Conservation (phyloP, 2,329 filamentous ascomycete genomes). For the Trichoderma sp. region DNA sequence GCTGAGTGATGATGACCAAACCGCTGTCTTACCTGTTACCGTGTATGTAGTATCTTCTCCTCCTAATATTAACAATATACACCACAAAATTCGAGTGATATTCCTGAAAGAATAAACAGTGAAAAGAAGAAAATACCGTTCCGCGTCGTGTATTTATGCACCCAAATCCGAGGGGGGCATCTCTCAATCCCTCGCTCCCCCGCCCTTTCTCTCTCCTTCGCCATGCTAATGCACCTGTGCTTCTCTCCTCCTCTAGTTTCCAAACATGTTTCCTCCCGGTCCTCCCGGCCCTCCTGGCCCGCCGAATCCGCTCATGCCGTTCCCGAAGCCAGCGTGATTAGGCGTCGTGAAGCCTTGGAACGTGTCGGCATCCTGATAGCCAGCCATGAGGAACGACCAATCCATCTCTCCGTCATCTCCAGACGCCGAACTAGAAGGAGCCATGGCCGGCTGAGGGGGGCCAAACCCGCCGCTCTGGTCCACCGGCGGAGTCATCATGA, state of each 20-base stretch:
- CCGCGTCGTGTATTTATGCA: background rate
- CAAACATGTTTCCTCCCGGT: slow-evolving; percentile 30
- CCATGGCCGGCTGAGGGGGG: slow-evolving; percentile 21
- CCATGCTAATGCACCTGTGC: background rate
- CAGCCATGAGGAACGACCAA: slow-evolving; percentile 48
- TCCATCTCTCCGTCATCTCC: slow-evolving; percentile 42
- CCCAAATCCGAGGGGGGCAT: background rate
- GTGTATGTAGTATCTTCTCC: background rate
- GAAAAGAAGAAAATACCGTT: background rate
- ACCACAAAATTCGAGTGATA: background rate
- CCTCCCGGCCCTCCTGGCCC: slow-evolving; percentile 23
- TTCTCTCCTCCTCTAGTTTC: slow-evolving; percentile 21
- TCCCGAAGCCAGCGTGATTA: slow-evolving; percentile 27
- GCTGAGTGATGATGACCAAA: slow-evolving; percentile 3
- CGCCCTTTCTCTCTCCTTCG: background rate
- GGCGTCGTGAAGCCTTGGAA: slow-evolving; percentile 33
- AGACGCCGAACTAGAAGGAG: slow-evolving; percentile 22
- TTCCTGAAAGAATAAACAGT: background rate
- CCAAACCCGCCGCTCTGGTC: slow-evolving; percentile 24
- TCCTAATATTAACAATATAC: background rate
- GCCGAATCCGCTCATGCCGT: slow-evolving; percentile 23
- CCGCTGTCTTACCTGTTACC: background rate
- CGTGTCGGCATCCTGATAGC: slow-evolving; percentile 36
- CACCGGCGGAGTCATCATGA: slow-evolving; percentile 35
- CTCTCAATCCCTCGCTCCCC: background rate